Evolutionary conservation across 331 rosid genomes (phyloP).

Genomic region (Acacia concinna): DNA sequence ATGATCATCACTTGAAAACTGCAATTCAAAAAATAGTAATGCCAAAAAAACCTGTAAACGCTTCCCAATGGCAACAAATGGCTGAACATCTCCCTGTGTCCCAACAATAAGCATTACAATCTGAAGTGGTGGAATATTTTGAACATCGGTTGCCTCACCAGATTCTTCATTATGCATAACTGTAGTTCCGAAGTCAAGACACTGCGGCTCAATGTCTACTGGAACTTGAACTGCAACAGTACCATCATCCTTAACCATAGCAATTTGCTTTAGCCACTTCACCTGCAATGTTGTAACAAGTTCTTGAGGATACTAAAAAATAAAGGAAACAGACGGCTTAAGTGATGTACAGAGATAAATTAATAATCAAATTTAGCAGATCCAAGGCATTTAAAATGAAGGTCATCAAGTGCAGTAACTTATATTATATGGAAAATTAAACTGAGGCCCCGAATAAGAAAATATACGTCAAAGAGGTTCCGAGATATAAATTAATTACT

Average conservation of each 20-base stretch:
- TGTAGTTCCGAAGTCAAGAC: constrained; percentile 43
- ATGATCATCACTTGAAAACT: constrained; percentile 10
- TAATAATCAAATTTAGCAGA: constrained; percentile 23
- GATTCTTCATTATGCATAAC: constrained; percentile 34
- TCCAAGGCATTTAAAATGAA: constrained; percentile 19
- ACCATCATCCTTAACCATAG: constrained; percentile 62
- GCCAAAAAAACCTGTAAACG: constrained; percentile 67
- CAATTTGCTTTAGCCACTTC: constrained; percentile 52
- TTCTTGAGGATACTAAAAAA: constrained; percentile 9
- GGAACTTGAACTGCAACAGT: constrained; percentile 74
- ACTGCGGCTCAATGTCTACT: constrained; percentile 43
- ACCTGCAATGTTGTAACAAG: constrained; percentile 49
- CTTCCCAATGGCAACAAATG: constrained; percentile 90
- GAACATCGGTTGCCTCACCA: constrained; percentile 25
- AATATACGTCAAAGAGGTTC: too few species aligned
- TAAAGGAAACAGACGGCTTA: constrained; percentile 9
- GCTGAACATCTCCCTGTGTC: constrained; percentile 93
- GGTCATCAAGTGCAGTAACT: constrained; percentile 2
- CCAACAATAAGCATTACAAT: constrained; percentile 96
- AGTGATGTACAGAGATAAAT: background rate
- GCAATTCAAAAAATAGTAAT: constrained; percentile 23
- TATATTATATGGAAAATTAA: too few species aligned
- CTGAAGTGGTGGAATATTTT: constrained; percentile 58
- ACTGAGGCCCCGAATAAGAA: too few species aligned
- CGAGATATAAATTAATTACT: too few species aligned